Base-by-base conservation (phyloP, 2,329 filamentous ascomycete genomes). In the Scedosporium boydii region DNA sequence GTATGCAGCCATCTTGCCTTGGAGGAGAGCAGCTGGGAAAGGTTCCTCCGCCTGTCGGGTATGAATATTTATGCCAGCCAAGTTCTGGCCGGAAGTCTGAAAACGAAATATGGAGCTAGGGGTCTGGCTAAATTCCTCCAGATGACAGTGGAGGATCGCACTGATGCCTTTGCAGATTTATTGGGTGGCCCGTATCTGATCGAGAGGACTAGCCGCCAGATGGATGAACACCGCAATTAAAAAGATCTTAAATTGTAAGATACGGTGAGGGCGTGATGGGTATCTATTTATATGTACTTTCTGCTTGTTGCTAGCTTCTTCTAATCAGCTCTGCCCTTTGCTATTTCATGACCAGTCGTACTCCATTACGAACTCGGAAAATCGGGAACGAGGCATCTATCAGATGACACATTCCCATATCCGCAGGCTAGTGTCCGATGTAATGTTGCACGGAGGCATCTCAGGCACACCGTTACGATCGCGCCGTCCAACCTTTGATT, bases 21-120 rank as follows among this genome's bases (percentile, higher is more conserved):
- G n/a, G 69, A 71, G 38, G 77, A 81, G 58, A 76, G 75, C 46
- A 73, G 74, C 29, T 77, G 75, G 75, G 74, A 72, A 16, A 10
- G 72, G 1, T 73, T 76, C 44, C 66, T 78, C 7, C 69, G 74
- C 34, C 67, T 66, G 16, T 68, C 70, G 7, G 76, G 76, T 0
- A 63, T 77, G 58, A 77, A 76, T 59, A 69, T 75, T 9, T 68
- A 70, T 26, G 74, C 73, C 10, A 72, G 75, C 0, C 73, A 76
- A 53, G 67, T 72, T 0, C 60, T 76, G 9, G 68, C 74, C 1
- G 65, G 64, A 6, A 61, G 64, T 1, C 65, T 77, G 3, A 64
- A 66, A 9, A 62, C 67, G 1, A 66, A 69, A 7, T 70, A 67
- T 57, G 69, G 69, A 1, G 64, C 65, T 3, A 27, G 62, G 1